A percentile compares a stretch with the other conserved stretches of the same genome.
Evolutionary conservation across 2,329 filamentous ascomycete genomes (phyloP).

Genomic region (Parasarocladium wereldwijsianum): DNA sequence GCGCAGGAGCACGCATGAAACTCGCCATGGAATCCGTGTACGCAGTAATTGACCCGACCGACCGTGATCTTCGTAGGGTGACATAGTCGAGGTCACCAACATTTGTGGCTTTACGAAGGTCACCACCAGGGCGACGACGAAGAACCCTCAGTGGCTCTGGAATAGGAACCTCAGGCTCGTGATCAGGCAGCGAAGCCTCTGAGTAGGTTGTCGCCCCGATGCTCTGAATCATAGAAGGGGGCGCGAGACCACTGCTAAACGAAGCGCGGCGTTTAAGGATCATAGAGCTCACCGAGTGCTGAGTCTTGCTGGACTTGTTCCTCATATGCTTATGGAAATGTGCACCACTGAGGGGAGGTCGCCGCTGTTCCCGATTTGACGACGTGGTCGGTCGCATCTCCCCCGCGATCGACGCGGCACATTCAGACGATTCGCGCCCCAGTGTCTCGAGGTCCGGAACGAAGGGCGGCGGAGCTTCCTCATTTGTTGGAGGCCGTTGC

Average conservation of each 20-base stretch:
- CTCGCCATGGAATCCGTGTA: constrained; percentile 46
- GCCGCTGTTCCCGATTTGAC: constrained; percentile 11
- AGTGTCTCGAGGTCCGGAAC: constrained; percentile 30
- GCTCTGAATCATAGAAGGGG: constrained; percentile 37
- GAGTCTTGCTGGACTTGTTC: constrained; percentile 32
- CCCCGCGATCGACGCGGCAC: constrained; percentile 17
- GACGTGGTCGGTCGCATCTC: constrained; percentile 16
- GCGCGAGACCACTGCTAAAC: constrained; percentile 39
- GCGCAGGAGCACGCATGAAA: constrained; percentile 30
- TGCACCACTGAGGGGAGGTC: constrained; percentile 14
- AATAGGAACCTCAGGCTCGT: constrained; percentile 21
- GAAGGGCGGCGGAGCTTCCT: constrained; percentile 30
- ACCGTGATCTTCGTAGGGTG: constrained; percentile 36
- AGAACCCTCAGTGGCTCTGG: constrained; percentile 47
- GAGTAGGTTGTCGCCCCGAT: constrained; percentile 47
- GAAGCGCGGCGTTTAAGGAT: constrained; percentile 43
- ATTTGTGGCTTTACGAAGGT: constrained; percentile 54
- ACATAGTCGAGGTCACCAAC: constrained; percentile 43
- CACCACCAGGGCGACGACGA: constrained; percentile 59
- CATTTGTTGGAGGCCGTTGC: constrained; percentile 19
- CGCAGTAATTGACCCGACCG: constrained; percentile 42
- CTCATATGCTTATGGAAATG: constrained; percentile 24
- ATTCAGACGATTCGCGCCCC: constrained; percentile 9
- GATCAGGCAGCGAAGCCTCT: constrained; percentile 30
- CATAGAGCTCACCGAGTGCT: constrained; percentile 33